These are phyloP conservation scores for Aspergillus flavus DNA, from an alignment of 2,329 filamentous ascomycete species.

Conservation along the genomic window DNA sequence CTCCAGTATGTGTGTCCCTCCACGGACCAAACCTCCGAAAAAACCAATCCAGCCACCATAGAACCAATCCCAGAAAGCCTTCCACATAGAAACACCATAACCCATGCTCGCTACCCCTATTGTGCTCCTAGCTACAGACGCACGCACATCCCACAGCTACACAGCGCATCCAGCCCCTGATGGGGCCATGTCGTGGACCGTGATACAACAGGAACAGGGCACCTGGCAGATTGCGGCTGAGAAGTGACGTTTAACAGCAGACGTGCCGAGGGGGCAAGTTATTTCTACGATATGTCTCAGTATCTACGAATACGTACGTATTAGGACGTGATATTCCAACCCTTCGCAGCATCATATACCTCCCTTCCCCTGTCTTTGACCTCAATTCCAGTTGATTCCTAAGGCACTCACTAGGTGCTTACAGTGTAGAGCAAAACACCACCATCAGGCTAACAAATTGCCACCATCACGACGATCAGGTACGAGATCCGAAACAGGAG, in stretches of 20 bases:
- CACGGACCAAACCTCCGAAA: neutral
- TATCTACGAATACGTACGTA: neutral
- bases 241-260: neutral
- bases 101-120: neutral
- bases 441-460: neutral
- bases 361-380: neutral
- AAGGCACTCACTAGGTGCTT: neutral
- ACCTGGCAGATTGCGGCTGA: neutral
- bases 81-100: neutral
- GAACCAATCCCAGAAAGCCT: neutral
- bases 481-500: neutral
- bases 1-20: neutral
- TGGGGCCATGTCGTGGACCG: neutral
- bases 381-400: neutral
- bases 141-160: neutral
- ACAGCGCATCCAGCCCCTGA: neutral
- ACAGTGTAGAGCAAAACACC: neutral
- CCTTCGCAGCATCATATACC: neutral
- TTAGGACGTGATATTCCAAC: neutral
- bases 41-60: neutral
- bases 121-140: neutral
- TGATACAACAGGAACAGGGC: neutral
- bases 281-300: neutral
- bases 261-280: neutral
- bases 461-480: neutral